Percentiles rank a stretch among this genome's conserved stretches.
These are phyloP conservation scores for Boletus tomentosulus DNA, from an alignment of 768 basidiomycete species.

Conservation along the genomic window DNA sequence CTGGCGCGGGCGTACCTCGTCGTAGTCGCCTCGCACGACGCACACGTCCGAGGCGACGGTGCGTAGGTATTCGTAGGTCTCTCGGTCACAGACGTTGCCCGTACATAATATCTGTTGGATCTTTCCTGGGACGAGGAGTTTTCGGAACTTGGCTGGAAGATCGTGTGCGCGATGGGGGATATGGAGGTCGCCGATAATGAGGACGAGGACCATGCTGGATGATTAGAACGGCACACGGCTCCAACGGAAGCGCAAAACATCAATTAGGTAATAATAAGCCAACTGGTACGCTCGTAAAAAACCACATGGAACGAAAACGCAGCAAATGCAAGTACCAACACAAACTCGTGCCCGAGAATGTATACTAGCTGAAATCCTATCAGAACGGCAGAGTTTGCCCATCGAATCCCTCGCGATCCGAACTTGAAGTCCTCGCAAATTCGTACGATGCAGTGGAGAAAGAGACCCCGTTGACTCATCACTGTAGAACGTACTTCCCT, in stretches of 20 bases:
- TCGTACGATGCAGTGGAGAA: not conserved
- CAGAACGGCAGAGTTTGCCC: conserved; percentile 2
- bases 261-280: conserved; percentile 23
- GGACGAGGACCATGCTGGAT: conserved; percentile 67
- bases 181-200: conserved; percentile 95
- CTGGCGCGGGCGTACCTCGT: conserved; percentile 62
- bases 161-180: conserved; percentile 90
- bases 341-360: not conserved
- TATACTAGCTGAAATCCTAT: conserved; percentile 2
- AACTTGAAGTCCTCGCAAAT: not conserved
- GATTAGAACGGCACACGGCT: not conserved
- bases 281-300: not conserved
- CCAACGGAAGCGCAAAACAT: not conserved
- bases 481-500: conserved; percentile 29
- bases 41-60: conserved; percentile 92
- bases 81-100: conserved; percentile 95
- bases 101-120: conserved; percentile 98
- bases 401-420: conserved; percentile 9
- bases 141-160: conserved; percentile 94
- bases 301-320: not conserved
- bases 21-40: conserved; percentile 91
- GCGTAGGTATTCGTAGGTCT: conserved; percentile 94
- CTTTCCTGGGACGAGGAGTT: conserved; percentile 91
- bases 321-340: not conserved
- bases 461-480: conserved; percentile 6